phyloP scores from a whole-genome alignment of 441 rosid species.

The Metrosideros polymorpha region DNA sequence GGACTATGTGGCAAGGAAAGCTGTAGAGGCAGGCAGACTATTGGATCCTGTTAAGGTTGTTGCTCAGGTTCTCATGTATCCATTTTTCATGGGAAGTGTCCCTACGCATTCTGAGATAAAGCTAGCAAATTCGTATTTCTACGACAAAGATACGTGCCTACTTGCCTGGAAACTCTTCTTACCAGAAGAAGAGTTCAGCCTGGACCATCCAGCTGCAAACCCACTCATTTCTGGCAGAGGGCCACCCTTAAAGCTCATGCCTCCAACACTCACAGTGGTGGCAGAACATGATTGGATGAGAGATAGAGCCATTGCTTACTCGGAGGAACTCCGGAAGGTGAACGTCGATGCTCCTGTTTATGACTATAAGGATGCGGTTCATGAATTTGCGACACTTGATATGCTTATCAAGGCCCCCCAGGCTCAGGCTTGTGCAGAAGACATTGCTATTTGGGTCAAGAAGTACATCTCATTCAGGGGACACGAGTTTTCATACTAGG shows the following conservation, averaged over 20 bases:
- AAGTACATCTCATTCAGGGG: slow-evolving; percentile 81
- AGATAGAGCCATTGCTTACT: slow-evolving; percentile 89
- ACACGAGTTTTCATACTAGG: slow-evolving; percentile 79
- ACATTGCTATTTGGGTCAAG: slow-evolving; percentile 88
- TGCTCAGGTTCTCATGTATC: slow-evolving; percentile 87
- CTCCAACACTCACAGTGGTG: slow-evolving; percentile 84
- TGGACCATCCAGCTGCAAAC: slow-evolving; percentile 81
- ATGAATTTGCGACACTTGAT: slow-evolving; percentile 90
- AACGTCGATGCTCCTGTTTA: slow-evolving; percentile 88
- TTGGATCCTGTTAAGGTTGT: slow-evolving; percentile 87
- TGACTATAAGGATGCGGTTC: slow-evolving; percentile 92
- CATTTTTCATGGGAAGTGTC: slow-evolving; percentile 71
- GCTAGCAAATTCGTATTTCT: slow-evolving; percentile 86
- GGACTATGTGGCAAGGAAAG: slow-evolving; percentile 70
- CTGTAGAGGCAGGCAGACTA: slow-evolving; percentile 65
- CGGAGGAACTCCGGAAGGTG: slow-evolving; percentile 81
- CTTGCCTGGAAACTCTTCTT: slow-evolving; percentile 93
- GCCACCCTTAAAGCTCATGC: slow-evolving; percentile 79
- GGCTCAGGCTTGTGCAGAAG: slow-evolving; percentile 90
- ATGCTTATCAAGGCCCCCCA: slow-evolving; percentile 82
- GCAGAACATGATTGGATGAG: slow-evolving; percentile 98
- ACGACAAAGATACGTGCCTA: slow-evolving; percentile 66
- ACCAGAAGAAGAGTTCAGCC: slow-evolving; percentile 66
- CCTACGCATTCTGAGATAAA: slow-evolving; percentile 88
- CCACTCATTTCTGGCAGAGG: slow-evolving; percentile 75